A percentile compares a stretch with the other conserved stretches of the same genome.
Evolutionary conservation across 2,329 filamentous ascomycete species (phyloP).

Genomic region (Alternaria viburni): DNA sequence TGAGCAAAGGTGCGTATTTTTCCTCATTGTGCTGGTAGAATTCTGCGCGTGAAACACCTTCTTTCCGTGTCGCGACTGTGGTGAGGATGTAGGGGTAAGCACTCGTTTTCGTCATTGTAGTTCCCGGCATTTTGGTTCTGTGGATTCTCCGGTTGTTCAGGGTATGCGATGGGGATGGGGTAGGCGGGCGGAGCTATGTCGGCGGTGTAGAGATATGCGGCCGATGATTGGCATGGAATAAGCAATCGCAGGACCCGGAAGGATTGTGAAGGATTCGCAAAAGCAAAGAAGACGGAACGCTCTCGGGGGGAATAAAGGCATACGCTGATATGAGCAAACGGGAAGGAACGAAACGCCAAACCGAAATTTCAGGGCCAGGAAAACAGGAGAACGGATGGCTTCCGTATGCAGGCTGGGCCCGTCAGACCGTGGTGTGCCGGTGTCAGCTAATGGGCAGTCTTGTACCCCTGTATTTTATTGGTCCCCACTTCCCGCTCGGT

Average conservation of each 20-base stretch:
- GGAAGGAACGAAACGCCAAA: too few species aligned
- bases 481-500: neutral
- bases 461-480: neutral
- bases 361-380: neutral
- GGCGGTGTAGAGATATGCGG: neutral
- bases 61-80: conserved; percentile 20
- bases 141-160: neutral
- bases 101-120: conserved; percentile 1
- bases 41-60: conserved; percentile 17
- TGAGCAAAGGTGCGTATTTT: conserved; percentile 15
- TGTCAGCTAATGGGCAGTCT: neutral
- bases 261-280: neutral
- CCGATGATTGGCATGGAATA: neutral
- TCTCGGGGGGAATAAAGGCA: too few species aligned
- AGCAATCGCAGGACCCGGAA: neutral
- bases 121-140: neutral
- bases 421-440: neutral
- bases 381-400: neutral
- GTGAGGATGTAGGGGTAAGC: conserved; percentile 21
- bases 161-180: neutral
- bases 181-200: neutral
- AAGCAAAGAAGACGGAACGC: too few species aligned
- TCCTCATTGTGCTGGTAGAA: conserved; percentile 23
- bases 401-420: neutral
- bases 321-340: too few species aligned